Evolutionary conservation across 2,329 filamentous ascomycete species (phyloP), one percentile per base, ranked within the genome.

Genomic region (Aspergillus nomiae): DNA sequence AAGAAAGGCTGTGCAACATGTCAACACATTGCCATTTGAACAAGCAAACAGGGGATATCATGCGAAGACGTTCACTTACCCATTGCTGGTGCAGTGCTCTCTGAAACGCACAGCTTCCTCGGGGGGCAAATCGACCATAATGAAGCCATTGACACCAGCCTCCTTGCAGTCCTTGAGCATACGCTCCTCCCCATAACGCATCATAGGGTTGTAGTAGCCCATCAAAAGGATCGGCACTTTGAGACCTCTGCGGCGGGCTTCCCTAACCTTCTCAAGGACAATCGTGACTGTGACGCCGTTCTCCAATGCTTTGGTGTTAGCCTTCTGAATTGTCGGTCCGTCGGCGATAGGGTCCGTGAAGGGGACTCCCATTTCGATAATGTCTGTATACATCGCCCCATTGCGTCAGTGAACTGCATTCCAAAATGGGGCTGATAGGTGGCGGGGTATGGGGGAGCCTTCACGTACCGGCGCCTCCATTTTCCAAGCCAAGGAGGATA

Each of bases 321-420:
- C 88, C 67, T 89, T 95, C 82, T 99, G 95, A 70, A 99, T 98
- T 5, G 94, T 97, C 41, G 95, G 95, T 32, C 95, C 95, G 80
- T 99, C 95, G 70, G 94, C 95, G 79, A 98, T 98, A 63, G 95
- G 95, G 78, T 99, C 95, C 73, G 94, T 97, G 82, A 99, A 99
- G 58, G 95, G 95, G 61, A 97, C 89, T 67, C 94, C 95, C 70
- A 99, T 88, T 80, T 99, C 95, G 73, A 99, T 96, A 64, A 99
- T 84, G 78, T 99, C 95, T 92, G 70, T 65, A 70, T 26, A n/a
- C 53, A 32, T 26, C 28, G 19, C n/a, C 50, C 30, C 3, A 45
- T 36, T 24, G n/a, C 48, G 54, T 62, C 19, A 62, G 38, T 28
- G 19, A 34, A 56, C 38, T 41, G 32, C 30, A 38, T 34, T 55